Conservation (phyloP, 78 protist genomes). For the Guillardia theta region DNA sequence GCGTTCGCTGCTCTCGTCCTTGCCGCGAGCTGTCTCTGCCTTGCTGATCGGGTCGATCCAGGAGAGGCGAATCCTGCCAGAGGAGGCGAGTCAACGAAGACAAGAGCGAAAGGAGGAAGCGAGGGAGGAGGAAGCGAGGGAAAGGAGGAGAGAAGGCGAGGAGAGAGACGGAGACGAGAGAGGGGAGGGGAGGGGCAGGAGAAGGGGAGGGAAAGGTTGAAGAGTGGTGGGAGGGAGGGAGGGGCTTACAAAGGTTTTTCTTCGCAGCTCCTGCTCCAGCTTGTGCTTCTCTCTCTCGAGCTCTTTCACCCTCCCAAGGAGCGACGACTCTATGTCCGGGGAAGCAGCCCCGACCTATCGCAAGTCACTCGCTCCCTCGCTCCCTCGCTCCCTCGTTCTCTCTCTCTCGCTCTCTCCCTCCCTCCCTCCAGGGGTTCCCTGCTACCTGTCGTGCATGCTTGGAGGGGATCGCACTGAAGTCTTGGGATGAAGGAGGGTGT, state of each 20-base stretch:
- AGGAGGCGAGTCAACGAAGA: neutral
- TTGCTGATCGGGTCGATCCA: too few relatives aligned
- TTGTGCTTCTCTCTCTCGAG: neutral
- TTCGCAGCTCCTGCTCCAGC: neutral
- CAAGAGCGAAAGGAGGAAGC: neutral
- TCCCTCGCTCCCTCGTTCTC: neutral
- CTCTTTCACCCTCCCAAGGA: constrained; percentile 6
- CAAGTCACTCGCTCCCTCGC: neutral
- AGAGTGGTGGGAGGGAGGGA: neutral
- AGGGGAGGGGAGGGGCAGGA: neutral
- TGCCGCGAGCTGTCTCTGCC: too few relatives aligned
- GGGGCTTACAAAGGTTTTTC: neutral
- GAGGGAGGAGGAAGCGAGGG: neutral
- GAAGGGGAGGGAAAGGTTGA: neutral
- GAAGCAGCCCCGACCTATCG: neutral
- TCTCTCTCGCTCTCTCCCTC: too few relatives aligned
- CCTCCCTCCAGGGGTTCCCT: too few relatives aligned
- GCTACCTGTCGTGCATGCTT: too few relatives aligned
- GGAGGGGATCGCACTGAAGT: too few relatives aligned
- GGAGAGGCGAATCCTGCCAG: too few relatives aligned
- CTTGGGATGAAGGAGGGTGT: too few relatives aligned
- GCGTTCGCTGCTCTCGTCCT: too few relatives aligned
- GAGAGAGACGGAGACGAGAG: neutral
- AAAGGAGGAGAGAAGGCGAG: neutral
- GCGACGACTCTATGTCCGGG: too few relatives aligned